phyloP scores from a whole-genome alignment of 176 grass and related monocot genomes.

The Miscanthus lutarioriparius region DNA sequence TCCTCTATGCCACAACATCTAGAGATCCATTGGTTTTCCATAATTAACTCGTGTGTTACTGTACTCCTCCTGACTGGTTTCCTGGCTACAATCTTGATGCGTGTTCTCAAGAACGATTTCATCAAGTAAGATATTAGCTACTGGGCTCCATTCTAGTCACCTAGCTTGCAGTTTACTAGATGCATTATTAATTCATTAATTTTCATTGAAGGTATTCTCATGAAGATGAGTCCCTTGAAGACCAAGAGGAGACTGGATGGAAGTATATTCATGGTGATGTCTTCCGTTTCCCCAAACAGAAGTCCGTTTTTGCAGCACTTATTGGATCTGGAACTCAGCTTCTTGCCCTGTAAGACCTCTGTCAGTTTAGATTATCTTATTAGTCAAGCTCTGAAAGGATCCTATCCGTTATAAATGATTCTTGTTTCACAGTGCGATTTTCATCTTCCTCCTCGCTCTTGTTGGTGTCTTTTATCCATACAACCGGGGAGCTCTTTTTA shows the following conservation, averaged over 20 bases:
- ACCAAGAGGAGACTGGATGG: slow-evolving; percentile 95
- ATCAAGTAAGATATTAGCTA: slow-evolving; percentile 67
- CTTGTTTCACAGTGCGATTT: slow-evolving; percentile 59
- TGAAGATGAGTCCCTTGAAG: slow-evolving; percentile 84
- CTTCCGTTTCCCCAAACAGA: slow-evolving; percentile 78
- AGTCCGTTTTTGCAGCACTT: slow-evolving; percentile 76
- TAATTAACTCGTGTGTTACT: slow-evolving; percentile 90
- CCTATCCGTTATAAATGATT: slow-evolving; percentile 23
- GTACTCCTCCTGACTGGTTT: slow-evolving; percentile 90
- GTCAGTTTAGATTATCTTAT: slow-evolving; percentile 22
- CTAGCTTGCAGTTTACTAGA: slow-evolving; percentile 14
- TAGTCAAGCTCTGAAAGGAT: slow-evolving; percentile 28
- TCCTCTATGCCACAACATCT: slow-evolving; percentile 94
- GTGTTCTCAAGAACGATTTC: slow-evolving; percentile 91
- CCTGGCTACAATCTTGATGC: slow-evolving; percentile 90
- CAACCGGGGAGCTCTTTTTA: slow-evolving; percentile 93
- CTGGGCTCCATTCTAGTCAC: slow-evolving; percentile 14
- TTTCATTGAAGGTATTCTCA: slow-evolving; percentile 65
- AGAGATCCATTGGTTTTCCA: slow-evolving; percentile 99
- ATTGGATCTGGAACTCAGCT: slow-evolving; percentile 97
- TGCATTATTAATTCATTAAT: slow-evolving; percentile 13
- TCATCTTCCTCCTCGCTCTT: slow-evolving; percentile 90
- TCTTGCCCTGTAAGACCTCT: slow-evolving; percentile 75
- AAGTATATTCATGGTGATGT: slow-evolving; percentile 93
- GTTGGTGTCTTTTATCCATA: slow-evolving; percentile 95